These are phyloP conservation scores for Hibiscus syriacus DNA, from an alignment of 345 rosid genomes.

Conservation along the genomic window DNA sequence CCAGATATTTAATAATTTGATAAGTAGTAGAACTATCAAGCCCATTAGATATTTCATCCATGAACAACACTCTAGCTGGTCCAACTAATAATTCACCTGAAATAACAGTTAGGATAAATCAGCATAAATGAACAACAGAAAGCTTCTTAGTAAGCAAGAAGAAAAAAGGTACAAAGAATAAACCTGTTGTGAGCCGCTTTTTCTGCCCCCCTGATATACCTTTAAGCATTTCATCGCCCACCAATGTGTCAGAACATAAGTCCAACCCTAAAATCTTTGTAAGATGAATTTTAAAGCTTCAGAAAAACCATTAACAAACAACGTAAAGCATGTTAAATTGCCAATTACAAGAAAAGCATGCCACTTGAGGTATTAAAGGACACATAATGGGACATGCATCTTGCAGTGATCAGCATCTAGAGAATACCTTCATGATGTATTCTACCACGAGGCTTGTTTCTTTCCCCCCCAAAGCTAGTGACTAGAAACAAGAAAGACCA, in stretches of 20 bases:
- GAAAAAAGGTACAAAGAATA: neutral
- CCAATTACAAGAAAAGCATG: neutral
- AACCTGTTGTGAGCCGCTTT: constrained; percentile 96
- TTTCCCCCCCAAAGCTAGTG: constrained; percentile 81
- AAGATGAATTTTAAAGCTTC: constrained; percentile 42
- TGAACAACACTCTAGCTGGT: constrained; percentile 91
- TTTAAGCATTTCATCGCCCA: no score
- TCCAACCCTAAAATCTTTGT: constrained; percentile 98
- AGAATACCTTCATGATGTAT: no score
- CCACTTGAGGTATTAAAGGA: neutral
- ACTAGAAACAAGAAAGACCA: constrained; percentile 29
- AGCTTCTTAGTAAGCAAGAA: neutral
- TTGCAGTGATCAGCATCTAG: constrained; percentile 10
- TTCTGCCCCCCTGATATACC: no score
- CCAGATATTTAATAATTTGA: constrained; percentile 83
- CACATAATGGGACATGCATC: neutral
- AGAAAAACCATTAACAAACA: constrained; percentile 15
- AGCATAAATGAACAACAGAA: constrained; percentile 11
- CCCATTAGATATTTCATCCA: constrained; percentile 99
- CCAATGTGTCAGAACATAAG: constrained; percentile 82
- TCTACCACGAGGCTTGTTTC: constrained; percentile 86
- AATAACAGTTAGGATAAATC: constrained; percentile 15
- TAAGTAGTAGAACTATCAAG: constrained; percentile 96
- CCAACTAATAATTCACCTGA: constrained; percentile 94
- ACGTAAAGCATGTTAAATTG: neutral